Evolutionary conservation across 2,329 filamentous ascomycete genomes (phyloP).

Genomic region (Cladosporium oxysporum): DNA sequence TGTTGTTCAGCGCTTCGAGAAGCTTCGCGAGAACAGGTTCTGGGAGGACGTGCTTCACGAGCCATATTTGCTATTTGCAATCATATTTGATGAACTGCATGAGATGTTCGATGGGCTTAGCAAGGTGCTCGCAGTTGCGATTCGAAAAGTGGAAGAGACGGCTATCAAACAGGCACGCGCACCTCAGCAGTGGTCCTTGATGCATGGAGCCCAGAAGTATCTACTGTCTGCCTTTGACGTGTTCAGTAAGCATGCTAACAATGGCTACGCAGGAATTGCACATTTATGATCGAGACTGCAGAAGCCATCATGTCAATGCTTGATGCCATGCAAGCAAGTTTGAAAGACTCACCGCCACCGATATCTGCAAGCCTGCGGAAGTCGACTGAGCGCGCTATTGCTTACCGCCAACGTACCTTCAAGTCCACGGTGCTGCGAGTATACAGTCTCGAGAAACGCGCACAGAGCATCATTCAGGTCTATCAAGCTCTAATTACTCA

Average conservation of each 20-base stretch:
- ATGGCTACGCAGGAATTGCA: conserved; percentile 5
- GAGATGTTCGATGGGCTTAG: neutral
- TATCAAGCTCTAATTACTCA: conserved; percentile 10
- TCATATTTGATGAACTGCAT: conserved; percentile 13
- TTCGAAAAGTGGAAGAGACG: conserved; percentile 6
- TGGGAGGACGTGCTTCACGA: conserved; percentile 9
- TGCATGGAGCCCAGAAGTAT: conserved; percentile 13
- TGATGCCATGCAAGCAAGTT: conserved; percentile 4
- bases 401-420: conserved; percentile 17
- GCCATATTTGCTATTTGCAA: conserved; percentile 9
- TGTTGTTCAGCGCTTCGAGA: conserved; percentile 1
- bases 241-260: neutral
- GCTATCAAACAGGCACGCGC: conserved; percentile 4
- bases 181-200: neutral
- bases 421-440: conserved; percentile 13
- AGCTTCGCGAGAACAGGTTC: neutral
- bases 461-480: conserved; percentile 1
- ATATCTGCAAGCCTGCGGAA: neutral
- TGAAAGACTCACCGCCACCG: neutral
- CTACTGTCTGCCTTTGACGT: neutral
- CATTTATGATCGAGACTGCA: conserved; percentile 11
- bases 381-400: neutral
- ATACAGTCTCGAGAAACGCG: conserved; percentile 7
- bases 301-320: conserved; percentile 9
- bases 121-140: neutral